Base-by-base conservation (phyloP, 805 yeast genomes). In the Candida verbasci region DNA sequence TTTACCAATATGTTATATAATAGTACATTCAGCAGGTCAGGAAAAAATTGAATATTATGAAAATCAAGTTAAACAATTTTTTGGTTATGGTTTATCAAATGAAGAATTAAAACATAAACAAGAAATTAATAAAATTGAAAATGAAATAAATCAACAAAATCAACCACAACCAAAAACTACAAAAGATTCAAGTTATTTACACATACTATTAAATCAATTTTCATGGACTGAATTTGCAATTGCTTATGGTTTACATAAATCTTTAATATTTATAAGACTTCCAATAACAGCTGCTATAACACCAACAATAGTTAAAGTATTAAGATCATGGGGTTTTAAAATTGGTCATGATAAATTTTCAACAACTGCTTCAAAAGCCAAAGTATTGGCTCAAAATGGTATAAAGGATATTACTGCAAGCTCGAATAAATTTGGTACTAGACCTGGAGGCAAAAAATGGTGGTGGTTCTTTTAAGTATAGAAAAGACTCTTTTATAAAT, bases 211-310 rank as follows among this genome's bases (percentile, higher is more conserved):
- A 21, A 47, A 62, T 17, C 68, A 63, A 48, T 67, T 38, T 55
- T 87, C 53, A 55, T 67, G 86, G 71, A 83, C 97, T 0, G 97
- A 91, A 58, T 78, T 87, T 47, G 80, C 85, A 9, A 74, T 93
- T 35, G 97, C 97, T 0, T 93, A 93, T 56, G 96, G 96, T 2
- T 65, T 93, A 31, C 97, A 93, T 66, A 93, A 93, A 63, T 76
- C 89, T 4, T 70, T 93, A 44, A 74, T 91, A 17, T 76, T 91
- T 42, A 73, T 93, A 28, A 74, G 98, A 44, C 65, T 93, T 4
- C 98, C 98, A 10, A 58, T 87, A 21, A 83, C 97, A 0, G 96
- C 96, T 0, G 95, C 95, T 2, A 73, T 89, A 9, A 88, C 97
- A 0, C 98, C 98, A 5, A 54, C 77, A 1, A 71, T 87, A 2